Evolutionary conservation across 371 early-diverging fungal species (phyloP), one percentile per base, ranked within the genome.

Genomic region (Syncephalis fuscata): DNA sequence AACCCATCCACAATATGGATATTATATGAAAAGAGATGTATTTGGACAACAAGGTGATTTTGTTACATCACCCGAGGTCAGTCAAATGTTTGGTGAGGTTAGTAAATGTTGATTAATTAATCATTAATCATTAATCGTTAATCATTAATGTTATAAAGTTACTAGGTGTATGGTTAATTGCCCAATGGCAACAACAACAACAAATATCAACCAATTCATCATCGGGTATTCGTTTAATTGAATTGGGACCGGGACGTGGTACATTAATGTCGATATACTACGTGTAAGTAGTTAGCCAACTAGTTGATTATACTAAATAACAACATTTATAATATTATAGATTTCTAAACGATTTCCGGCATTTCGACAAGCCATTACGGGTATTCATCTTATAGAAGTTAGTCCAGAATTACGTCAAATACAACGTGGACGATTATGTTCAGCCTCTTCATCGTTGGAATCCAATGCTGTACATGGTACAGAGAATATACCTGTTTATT

Each of bases 51-150:
- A 80, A 49, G 96, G 95, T 10, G 96, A 95, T 55, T 97, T 97
- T 64, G 69, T 81, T 14, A 97, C 97, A 4, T 86, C 89, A 5
- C 97, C 97, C 14, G 97, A 97, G 62, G 88, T 97, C 55, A 82
- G 81, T 57, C 97, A 96, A 63, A 80, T 93, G 72, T 95, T 94
- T 79, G 97, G 97, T 21, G 97, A 95, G 71, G 78, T 81, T 67
- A 52, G 43, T 11, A 15, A n/a, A 23, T n/a, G 32, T 32, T 11
- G 32, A 43, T 45, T 10, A n/a, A 40, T n/a, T 10, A 20, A 15
- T 39, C 27, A 41, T 40, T 15, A 37, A 17, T 67, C 21, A 41
- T 55, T 51, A 58, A 3, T 26, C 19, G 37, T 44, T 11, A 45
- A 19, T n/a, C n/a, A n/a, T n/a, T n/a, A 0, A 24, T 39, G 19